Conservation (phyloP, 306 rosid genomes). For the Rosa rugosa region DNA sequence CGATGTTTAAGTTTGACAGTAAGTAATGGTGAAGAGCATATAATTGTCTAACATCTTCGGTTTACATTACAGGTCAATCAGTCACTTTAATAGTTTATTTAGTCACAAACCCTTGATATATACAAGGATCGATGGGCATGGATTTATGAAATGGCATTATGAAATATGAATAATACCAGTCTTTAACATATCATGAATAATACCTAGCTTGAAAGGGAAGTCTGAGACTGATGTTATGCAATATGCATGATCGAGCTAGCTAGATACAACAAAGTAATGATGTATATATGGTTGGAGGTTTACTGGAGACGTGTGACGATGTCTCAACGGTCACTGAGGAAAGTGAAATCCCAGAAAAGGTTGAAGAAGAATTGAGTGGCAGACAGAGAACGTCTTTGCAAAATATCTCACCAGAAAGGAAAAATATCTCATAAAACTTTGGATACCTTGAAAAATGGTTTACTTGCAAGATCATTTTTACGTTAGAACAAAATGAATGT, state of each 20-base stretch:
- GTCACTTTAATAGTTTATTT: not conserved
- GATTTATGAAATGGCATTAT: too few species aligned
- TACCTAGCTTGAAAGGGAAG: not conserved
- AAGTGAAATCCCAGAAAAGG: not conserved
- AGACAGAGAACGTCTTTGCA: not conserved
- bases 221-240: not conserved
- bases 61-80: not conserved
- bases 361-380: not conserved
- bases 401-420: not conserved
- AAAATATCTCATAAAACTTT: not conserved
- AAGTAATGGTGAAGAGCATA: not conserved
- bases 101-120: not conserved
- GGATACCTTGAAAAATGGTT: not conserved
- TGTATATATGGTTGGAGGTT: not conserved
- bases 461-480: not conserved
- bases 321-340: not conserved
- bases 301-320: not conserved
- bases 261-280: not conserved
- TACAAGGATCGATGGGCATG: not conserved
- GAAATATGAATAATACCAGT: too few species aligned
- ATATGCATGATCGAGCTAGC: not conserved
- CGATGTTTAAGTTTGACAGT: not conserved
- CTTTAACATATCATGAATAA: not conserved
- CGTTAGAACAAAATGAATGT: too few species aligned
- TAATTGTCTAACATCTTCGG: not conserved